Base-by-base conservation (phyloP, 495 filamentous ascomycete species). In the Penicillium taxi region DNA sequence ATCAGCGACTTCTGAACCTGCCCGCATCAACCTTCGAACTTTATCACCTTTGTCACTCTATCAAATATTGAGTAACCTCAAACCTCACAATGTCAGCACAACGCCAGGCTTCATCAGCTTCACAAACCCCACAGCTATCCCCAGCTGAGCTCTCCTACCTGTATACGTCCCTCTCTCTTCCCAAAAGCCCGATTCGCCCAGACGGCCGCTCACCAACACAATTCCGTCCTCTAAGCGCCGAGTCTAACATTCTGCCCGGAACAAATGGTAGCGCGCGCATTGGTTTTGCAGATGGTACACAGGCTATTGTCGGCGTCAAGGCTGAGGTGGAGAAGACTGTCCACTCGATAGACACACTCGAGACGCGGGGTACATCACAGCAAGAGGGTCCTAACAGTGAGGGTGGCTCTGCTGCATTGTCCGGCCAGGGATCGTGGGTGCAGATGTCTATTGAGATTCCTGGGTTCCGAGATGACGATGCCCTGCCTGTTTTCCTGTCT, bases 141-240 rank as follows among this genome's bases (percentile, higher is more conserved):
- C 89, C 89, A 26, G 86, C 91, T 47, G 93, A 98, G 62, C 86
- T 96, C 48, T 85, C 89, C 57, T 98, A 94, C 72, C 79, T 96
- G 31, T 88, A 89, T 74, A 75, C 80, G 37, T 91, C 91, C 3
- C 86, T 98, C 50, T 69, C 76, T 8, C 70, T 71, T 26, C 74
- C 80, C 21, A 61, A 63, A 9, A 81, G 78, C n/a, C 86, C 91
- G 5, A 81, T 96, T 53, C 89, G 91, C 18, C 86, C 90, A 14
- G 91, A 98, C 57, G 79, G 77, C 42, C 86, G 89, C 56, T 69
- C 77, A 14, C 69, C 86, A 5, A 82, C 78, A 11, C 84, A 93
- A 54, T 96, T 96, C 70, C 88, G 91, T 2, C 88, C 89, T 0
- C 64, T 98, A 2, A 68, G 81, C 8, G 93, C 93, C 40, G 93